Base-by-base conservation (phyloP, 768 basidiomycete species). In the Mycena metata region DNA sequence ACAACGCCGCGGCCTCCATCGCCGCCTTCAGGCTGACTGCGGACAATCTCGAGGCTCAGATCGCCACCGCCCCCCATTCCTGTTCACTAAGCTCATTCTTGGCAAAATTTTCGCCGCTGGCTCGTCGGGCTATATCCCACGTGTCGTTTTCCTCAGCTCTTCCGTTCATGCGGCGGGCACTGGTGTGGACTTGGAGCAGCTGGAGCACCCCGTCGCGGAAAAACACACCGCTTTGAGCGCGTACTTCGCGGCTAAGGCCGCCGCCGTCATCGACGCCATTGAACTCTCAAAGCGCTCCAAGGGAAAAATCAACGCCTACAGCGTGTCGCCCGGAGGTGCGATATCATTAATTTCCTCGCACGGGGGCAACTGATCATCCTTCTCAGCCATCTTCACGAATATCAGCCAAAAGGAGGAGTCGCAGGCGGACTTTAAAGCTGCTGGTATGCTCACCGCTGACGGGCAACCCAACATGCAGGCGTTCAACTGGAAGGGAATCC, bases 11-110 rank as follows among this genome's bases (percentile, higher is more conserved):
- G 1, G 26, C 42, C 17, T 13, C 55, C 4, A 24, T 57, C 23
- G n/a, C 5, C 9, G 17, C n/a, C 8, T 65, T 65, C 45, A 45
- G 23, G 16, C 64, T 65, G 33, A 65, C 52, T 6, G 26, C 15
- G 15, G 63, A 64, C 63, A n/a, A 24, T 16, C 17, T 52, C 39
- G 63, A 64, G 33, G 16, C 12, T 13, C 64, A 65, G 7, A 3
- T 47, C n/a, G 41, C 54, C 0, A 56, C 64, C 0, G 33, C 46
- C 55, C 64, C 16, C 64, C 64, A 1, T 65, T 65, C 35, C 64
- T 65, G n/a, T 49, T 65, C 55, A 65, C 64, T 2, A 65, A 65
- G 35, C 54, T 65, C 21, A 23, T n/a, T 65, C 39, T 26, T 65
- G 43, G 64, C 54, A 3, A 30, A 46, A n/a, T n/a, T n/a, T n/a